phyloP scores from a whole-genome alignment of 768 basidiomycete species.

The Punctularia strigosozonata region DNA sequence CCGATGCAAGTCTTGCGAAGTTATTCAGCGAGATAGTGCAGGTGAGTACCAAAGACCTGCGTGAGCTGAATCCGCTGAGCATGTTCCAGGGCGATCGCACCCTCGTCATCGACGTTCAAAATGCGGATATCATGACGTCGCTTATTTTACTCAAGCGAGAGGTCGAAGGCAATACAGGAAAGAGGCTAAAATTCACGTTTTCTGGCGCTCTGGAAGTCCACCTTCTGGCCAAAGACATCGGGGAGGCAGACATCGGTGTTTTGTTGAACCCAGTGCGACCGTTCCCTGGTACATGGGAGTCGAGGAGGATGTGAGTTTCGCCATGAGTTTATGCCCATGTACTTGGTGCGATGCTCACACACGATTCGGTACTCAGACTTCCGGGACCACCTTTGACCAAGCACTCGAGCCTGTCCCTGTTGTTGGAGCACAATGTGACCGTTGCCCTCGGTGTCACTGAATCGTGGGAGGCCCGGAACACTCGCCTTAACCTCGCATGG shows the following conservation, averaged over 20 bases:
- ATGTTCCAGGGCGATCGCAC: constrained; percentile 37
- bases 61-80: no score
- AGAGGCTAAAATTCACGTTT: constrained; percentile 35
- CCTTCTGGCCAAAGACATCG: constrained; percentile 62
- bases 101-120: constrained; percentile 49
- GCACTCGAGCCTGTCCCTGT: constrained; percentile 43
- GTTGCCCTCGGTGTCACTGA: constrained; percentile 58
- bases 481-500: constrained; percentile 77
- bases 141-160: constrained; percentile 55
- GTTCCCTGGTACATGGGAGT: constrained; percentile 66
- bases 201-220: constrained; percentile 56
- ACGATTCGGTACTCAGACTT: constrained; percentile 23
- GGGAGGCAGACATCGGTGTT: constrained; percentile 55
- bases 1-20: constrained; percentile 26
- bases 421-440: constrained; percentile 59
- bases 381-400: constrained; percentile 67
- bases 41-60: constrained; percentile 29
- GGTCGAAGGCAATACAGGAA: constrained; percentile 31
- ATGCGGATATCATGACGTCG: constrained; percentile 59
- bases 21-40: constrained; percentile 31
- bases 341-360: neutral
- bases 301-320: constrained; percentile 41
- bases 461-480: constrained; percentile 63
- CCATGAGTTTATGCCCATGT: constrained; percentile 29
- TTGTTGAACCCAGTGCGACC: constrained; percentile 56